Percentiles rank a stretch among this genome's conserved stretches.
Conservation (phyloP, 2,329 filamentous ascomycete species). For the Talaromyces sp. region DNA sequence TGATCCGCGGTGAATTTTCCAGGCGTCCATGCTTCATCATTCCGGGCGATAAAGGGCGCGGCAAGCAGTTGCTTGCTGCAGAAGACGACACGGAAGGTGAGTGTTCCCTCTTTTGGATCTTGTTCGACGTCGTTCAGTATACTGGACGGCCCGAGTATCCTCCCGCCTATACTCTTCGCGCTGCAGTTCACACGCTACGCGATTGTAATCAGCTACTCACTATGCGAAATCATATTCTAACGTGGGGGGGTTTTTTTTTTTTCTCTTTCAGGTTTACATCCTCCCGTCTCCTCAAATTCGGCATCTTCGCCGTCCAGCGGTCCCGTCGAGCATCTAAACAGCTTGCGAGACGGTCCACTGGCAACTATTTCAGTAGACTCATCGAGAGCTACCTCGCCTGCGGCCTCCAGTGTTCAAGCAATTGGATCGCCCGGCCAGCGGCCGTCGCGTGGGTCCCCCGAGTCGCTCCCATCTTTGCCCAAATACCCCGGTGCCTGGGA, state of each 20-base stretch:
- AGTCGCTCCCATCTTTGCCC: constrained; percentile 26
- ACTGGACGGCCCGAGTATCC: not conserved
- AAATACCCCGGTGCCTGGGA: constrained; percentile 28
- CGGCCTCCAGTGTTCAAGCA: constrained; percentile 30
- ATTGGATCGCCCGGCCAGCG: constrained; percentile 27
- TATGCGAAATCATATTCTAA: not conserved
- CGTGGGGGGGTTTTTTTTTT: constrained; percentile 8
- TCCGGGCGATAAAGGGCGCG: constrained; percentile 39
- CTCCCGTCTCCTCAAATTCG: constrained; percentile 24
- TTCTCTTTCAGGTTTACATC: constrained; percentile 29
- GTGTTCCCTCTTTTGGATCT: constrained; percentile 12
- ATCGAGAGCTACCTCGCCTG: constrained; percentile 29
- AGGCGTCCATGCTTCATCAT: constrained; percentile 42
- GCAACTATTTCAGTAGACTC: constrained; percentile 23
- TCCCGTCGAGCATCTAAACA: constrained; percentile 20
- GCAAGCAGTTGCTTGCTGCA: constrained; percentile 45
- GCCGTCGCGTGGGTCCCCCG: constrained; percentile 19
- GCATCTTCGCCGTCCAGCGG: constrained; percentile 31
- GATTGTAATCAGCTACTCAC: not conserved
- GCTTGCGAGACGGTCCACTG: constrained; percentile 24
- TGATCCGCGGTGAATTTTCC: constrained; percentile 14
- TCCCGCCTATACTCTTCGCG: not conserved
- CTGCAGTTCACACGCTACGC: not conserved
- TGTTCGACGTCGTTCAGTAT: not conserved
- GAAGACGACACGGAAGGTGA: constrained; percentile 42